These are phyloP conservation scores for Chromera velia DNA, from an alignment of 73 alveolate species.

Conservation along the genomic window DNA sequence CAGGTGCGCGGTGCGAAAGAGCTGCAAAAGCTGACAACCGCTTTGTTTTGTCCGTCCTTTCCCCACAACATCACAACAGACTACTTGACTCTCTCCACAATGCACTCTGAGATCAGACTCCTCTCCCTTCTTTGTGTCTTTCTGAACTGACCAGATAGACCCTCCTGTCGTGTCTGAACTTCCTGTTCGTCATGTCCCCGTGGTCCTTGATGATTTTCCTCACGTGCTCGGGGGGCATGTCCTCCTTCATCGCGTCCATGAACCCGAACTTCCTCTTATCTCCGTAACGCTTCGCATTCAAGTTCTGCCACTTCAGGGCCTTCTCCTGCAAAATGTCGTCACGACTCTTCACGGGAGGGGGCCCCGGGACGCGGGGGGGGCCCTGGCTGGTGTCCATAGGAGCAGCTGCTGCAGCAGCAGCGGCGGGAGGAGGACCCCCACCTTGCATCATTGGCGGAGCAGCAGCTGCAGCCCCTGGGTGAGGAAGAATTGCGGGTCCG, in stretches of 20 bases:
- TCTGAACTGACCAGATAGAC: conserved; percentile 15
- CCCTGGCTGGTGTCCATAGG: neutral
- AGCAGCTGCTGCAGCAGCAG: neutral
- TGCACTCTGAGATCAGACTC: no score
- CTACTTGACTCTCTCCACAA: no score
- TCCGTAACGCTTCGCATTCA: conserved; percentile 65
- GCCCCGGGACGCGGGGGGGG: no score
- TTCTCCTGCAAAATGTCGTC: conserved; percentile 59
- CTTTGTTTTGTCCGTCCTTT: no score
- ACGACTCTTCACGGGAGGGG: neutral
- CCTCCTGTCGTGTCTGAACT: conserved; percentile 85
- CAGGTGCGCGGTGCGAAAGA: no score
- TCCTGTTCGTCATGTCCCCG: conserved; percentile 97
- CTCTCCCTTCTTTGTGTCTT: conserved; percentile 9
- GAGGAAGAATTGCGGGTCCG: no score
- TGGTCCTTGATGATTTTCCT: conserved; percentile 88
- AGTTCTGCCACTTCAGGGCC: conserved; percentile 68
- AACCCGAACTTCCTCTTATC: conserved; percentile 68
- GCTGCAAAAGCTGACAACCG: no score
- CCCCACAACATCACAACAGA: no score
- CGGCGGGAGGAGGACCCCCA: no score
- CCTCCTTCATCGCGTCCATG: conserved; percentile 64
- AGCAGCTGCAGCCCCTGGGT: no score
- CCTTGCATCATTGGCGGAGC: no score
- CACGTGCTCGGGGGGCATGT: conserved; percentile 72